A percentile compares a stretch with the other conserved stretches of the same genome.
Evolutionary conservation across 805 yeast genomes (phyloP).

Genomic region (Metschnikowia cubensis): DNA sequence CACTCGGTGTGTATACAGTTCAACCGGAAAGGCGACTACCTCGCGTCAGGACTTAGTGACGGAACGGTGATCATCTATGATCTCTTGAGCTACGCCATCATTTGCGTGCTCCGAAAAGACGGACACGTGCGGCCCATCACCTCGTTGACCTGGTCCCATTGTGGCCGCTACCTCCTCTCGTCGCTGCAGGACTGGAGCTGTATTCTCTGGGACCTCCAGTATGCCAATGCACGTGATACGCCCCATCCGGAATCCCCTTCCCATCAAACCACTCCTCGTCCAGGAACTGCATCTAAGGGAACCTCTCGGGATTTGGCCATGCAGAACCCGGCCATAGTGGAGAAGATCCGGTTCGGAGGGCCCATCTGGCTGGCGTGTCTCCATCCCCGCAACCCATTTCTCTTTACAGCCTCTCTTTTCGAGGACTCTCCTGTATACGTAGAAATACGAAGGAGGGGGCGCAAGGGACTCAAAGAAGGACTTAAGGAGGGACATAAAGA

Average conservation of each 20-base stretch:
- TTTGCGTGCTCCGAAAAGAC: slow-evolving; percentile 45
- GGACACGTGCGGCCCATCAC: slow-evolving; percentile 74
- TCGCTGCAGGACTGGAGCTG: slow-evolving; percentile 81
- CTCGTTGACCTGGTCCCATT: slow-evolving; percentile 67
- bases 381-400: slow-evolving; percentile 44
- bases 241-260: not conserved
- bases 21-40: slow-evolving; percentile 73
- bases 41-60: slow-evolving; percentile 17
- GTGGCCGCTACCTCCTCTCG: slow-evolving; percentile 66
- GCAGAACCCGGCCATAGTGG: slow-evolving; percentile 30
- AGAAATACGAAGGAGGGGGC: slow-evolving; percentile 4
- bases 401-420: slow-evolving; percentile 59
- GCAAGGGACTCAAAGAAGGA: too few relatives aligned
- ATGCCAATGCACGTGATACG: slow-evolving; percentile 17
- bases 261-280: too few relatives aligned
- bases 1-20: slow-evolving; percentile 64
- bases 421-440: slow-evolving; percentile 61
- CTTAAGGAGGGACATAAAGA: not conserved
- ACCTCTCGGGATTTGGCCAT: slow-evolving; percentile 5
- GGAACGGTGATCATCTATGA: slow-evolving; percentile 23
- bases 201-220: slow-evolving; percentile 71
- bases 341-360: slow-evolving; percentile 52
- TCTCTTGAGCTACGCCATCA: slow-evolving; percentile 52
- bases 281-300: too few relatives aligned
- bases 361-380: slow-evolving; percentile 70